phyloP scores from a whole-genome alignment of 2,329 filamentous ascomycete genomes.

The Epichloe baconii region DNA sequence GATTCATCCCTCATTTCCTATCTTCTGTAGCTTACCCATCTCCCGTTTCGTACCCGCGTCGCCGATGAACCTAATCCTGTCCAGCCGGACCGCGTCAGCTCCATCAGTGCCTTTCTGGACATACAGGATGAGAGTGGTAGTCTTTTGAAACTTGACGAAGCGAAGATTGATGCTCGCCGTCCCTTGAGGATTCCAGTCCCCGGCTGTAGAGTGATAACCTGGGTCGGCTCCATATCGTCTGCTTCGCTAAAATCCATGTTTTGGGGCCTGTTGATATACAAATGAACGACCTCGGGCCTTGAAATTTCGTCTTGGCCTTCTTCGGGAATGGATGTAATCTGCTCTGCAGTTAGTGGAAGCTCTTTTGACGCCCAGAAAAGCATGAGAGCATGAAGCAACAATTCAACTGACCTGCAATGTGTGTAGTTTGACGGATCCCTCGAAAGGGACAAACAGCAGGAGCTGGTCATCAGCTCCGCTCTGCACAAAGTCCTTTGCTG shows the following conservation, averaged over 20 bases:
- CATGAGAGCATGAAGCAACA: not conserved
- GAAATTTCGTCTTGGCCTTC: conserved; percentile 61
- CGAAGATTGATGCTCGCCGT: conserved; percentile 63
- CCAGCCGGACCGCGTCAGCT: conserved; percentile 73
- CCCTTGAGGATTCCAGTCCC: conserved; percentile 69
- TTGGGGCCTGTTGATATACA: conserved; percentile 80
- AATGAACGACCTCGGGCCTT: conserved; percentile 68
- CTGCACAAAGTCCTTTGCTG: conserved; percentile 71
- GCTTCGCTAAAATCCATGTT: conserved; percentile 93
- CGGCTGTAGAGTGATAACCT: conserved; percentile 59
- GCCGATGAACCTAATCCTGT: conserved; percentile 68
- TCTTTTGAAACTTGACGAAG: conserved; percentile 96
- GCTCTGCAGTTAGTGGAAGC: conserved; percentile 10
- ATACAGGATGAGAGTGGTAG: conserved; percentile 76
- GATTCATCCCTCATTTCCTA: conserved; percentile 56
- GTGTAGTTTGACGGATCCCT: conserved; percentile 78
- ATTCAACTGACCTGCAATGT: conserved; percentile 47
- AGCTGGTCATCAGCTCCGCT: conserved; percentile 96
- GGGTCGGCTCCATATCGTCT: conserved; percentile 70
- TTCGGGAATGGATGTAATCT: conserved; percentile 73
- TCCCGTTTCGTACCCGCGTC: conserved; percentile 85
- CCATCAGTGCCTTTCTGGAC: conserved; percentile 76
- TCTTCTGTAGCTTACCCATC: conserved; percentile 91
- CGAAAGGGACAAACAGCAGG: conserved; percentile 84
- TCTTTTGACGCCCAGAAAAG: not conserved